Evolutionary conservation across 768 basidiomycete species (phyloP), one percentile per base, ranked within the genome.

Genomic region (Lactarius trivialis): DNA sequence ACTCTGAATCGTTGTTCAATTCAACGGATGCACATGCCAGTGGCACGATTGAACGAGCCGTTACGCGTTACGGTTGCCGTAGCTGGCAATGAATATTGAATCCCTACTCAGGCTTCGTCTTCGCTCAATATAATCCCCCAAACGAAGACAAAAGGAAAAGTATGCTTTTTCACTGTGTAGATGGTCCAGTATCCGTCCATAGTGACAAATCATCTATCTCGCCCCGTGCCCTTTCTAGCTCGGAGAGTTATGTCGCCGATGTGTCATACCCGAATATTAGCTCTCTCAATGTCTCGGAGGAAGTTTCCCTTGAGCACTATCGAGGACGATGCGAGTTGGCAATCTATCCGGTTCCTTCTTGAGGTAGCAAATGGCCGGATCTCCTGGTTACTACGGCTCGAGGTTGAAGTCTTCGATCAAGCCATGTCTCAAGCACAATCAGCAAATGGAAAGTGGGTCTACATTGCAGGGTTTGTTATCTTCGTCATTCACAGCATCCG

Each of bases 201-300:
- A 73, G 82, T 15, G 88, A 93, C 70, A 93, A 93, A 73, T 85
- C 84, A 15, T 83, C 81, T 60, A 72, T 89, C 59, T 89, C 17
- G 91, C 72, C 81, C 95, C 58, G 83, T 93, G 84, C 90, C 59
- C 85, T 96, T 56, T 79, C 83, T 68, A 85, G 85, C 67, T 95
- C 93, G 14, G 93, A 96, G 75, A 83, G 85, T 67, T 85, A 89
- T 72, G 75, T 86, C 55, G 89, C 92, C 4, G 78, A 24, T 80
- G 79, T 62, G 84, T n/a, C n/a, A n/a, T n/a, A 85, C 68, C 86
- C 89, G 0, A 90, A 90, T 65, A 6, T 86, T n/a, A 75, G 73
- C 3, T 74, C 82, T 5, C 77, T 83, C 2, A 77, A 76, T 58
- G 82, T 77, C 55, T 76, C 91, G 33, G 91, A 93, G 70, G 73